phyloP scores from a whole-genome alignment of 306 rosid species.

The Begonia masoniana region DNA sequence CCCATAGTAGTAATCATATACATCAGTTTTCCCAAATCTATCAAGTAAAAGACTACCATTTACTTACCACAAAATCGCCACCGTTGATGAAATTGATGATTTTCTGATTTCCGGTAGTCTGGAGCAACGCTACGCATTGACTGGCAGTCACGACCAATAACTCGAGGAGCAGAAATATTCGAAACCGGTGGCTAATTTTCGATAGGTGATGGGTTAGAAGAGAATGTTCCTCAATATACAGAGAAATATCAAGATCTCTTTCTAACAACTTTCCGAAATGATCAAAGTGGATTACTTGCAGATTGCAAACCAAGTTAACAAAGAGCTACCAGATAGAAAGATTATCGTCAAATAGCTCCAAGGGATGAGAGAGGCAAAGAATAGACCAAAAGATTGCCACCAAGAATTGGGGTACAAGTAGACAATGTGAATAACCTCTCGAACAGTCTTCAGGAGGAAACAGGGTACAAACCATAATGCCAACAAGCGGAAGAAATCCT shows the following conservation, averaged over 20 bases:
- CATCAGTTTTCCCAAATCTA: background rate
- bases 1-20: background rate
- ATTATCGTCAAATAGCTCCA: conserved; percentile 24
- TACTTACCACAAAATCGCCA: conserved; percentile 37
- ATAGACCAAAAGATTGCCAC: conserved; percentile 17
- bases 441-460: conserved; percentile 24
- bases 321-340: conserved; percentile 22
- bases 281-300: conserved; percentile 41
- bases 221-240: conserved; percentile 27
- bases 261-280: conserved; percentile 33
- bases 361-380: conserved; percentile 22
- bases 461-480: conserved; percentile 23
- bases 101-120: conserved; percentile 18
- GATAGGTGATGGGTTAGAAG: conserved; percentile 25
- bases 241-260: conserved; percentile 25
- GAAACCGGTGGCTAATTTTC: conserved; percentile 41
- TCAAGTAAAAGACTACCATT: background rate
- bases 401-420: conserved; percentile 11
- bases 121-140: conserved; percentile 24
- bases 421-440: conserved; percentile 14
- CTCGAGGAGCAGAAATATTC: conserved; percentile 28
- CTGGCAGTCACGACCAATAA: conserved; percentile 26
- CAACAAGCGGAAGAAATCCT: conserved; percentile 30
- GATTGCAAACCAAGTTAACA: conserved; percentile 32
- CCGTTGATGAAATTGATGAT: conserved; percentile 25